phyloP scores from a whole-genome alignment of 1,139 yeast genomes.

The Wickerhamiella infanticola region DNA sequence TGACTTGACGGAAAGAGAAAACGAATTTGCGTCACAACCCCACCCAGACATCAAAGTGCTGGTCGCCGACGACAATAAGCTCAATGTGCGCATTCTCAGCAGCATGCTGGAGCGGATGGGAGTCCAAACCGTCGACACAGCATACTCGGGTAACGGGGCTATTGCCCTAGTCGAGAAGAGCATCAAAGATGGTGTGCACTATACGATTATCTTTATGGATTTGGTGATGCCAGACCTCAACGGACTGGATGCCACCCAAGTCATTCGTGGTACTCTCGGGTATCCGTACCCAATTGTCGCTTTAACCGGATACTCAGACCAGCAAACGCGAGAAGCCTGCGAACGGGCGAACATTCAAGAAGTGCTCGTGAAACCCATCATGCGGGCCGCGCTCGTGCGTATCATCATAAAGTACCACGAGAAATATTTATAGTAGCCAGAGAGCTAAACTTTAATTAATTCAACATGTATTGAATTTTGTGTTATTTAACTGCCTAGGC shows the following conservation, averaged over 20 bases:
- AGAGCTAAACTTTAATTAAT: no score
- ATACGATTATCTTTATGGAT: conserved; percentile 82
- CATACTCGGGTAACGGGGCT: conserved; percentile 85
- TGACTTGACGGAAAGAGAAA: background rate
- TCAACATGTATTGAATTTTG: background rate
- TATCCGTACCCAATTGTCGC: conserved; percentile 76
- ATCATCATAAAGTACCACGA: conserved; percentile 23
- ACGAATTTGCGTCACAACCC: background rate
- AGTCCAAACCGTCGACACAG: conserved; percentile 50
- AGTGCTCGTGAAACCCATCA: conserved; percentile 74
- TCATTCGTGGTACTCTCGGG: conserved; percentile 49
- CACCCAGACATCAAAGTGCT: conserved; percentile 29
- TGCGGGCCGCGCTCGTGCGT: conserved; percentile 48
- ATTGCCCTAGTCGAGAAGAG: conserved; percentile 45
- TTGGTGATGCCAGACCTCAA: conserved; percentile 92
- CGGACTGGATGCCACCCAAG: conserved; percentile 68
- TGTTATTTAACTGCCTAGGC: background rate
- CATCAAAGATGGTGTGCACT: conserved; percentile 27
- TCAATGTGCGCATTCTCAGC: conserved; percentile 80
- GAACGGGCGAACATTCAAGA: conserved; percentile 76
- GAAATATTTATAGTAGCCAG: background rate
- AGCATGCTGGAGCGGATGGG: conserved; percentile 78
- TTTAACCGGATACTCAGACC: conserved; percentile 86
- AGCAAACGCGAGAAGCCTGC: conserved; percentile 65
- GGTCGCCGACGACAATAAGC: conserved; percentile 89